Conservation (phyloP, 345 rosid genomes). For the Eucalyptus erythrocorys region DNA sequence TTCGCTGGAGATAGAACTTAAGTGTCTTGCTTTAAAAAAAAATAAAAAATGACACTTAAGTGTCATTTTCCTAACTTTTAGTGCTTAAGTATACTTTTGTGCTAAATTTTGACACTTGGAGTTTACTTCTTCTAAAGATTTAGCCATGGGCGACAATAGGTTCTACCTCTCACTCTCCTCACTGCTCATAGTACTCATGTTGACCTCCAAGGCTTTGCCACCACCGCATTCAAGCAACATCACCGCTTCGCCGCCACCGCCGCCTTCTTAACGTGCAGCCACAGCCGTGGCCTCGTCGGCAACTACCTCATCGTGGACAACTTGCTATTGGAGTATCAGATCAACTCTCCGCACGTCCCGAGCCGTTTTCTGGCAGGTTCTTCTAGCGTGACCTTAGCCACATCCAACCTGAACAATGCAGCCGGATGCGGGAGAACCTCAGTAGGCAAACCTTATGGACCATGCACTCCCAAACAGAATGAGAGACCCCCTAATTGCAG, state of each 20-base stretch:
- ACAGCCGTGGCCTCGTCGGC: fast-evolving
- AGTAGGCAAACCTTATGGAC: too few species aligned
- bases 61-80: too few species aligned
- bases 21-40: too few species aligned
- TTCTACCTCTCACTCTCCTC: background rate
- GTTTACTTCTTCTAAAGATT: too few species aligned
- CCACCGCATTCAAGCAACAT: background rate
- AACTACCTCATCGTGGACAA: fast-evolving
- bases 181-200: background rate
- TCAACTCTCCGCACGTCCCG: background rate
- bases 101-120: too few species aligned
- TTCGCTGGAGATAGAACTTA: too few species aligned
- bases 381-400: background rate
- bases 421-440: background rate
- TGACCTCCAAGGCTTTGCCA: background rate
- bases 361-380: background rate
- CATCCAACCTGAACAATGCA: background rate
- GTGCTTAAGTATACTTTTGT: too few species aligned
- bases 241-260: background rate
- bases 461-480: too few species aligned
- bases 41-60: too few species aligned
- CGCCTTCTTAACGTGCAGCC: background rate
- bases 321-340: background rate
- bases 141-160: background rate
- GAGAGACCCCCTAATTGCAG: too few species aligned